phyloP scores from a whole-genome alignment of 73 alveolate species.

The Paramecium biaurelia region DNA sequence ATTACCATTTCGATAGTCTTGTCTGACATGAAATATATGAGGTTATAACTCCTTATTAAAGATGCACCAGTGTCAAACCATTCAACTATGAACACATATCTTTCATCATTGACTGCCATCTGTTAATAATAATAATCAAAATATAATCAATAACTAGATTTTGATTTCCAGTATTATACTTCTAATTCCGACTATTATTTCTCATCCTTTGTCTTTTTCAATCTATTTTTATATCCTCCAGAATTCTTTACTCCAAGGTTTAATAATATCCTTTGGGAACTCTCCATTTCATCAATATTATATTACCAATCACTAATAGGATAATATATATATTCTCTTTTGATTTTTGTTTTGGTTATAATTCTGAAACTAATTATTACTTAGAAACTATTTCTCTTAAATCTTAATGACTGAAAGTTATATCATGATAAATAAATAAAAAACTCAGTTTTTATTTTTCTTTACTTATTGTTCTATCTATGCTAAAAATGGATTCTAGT shows the following conservation, averaged over 20 bases:
- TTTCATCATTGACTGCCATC: conserved; percentile 72
- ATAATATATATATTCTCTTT: background rate
- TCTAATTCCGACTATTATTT: background rate
- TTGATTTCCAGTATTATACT: background rate
- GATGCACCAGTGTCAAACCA: conserved; percentile 94
- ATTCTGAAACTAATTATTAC: background rate
- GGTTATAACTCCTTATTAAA: conserved; percentile 81
- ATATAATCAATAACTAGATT: background rate
- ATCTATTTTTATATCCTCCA: background rate
- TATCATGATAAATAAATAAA: background rate
- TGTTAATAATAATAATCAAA: background rate
- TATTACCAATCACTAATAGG: background rate
- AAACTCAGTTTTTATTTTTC: background rate
- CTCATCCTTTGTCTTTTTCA: background rate
- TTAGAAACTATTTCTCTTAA: background rate
- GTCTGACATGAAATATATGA: conserved; percentile 89
- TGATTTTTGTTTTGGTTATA: background rate
- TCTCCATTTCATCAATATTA: no score
- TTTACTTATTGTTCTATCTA: background rate
- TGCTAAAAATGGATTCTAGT: background rate
- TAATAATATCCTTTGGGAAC: background rate
- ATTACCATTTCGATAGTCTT: conserved; percentile 93
- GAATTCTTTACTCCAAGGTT: background rate
- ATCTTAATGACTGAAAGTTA: background rate
- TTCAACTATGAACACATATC: conserved; percentile 91